These are phyloP conservation scores for Metarhizium robertsii DNA, from an alignment of 2,329 filamentous ascomycete species.

Conservation along the genomic window DNA sequence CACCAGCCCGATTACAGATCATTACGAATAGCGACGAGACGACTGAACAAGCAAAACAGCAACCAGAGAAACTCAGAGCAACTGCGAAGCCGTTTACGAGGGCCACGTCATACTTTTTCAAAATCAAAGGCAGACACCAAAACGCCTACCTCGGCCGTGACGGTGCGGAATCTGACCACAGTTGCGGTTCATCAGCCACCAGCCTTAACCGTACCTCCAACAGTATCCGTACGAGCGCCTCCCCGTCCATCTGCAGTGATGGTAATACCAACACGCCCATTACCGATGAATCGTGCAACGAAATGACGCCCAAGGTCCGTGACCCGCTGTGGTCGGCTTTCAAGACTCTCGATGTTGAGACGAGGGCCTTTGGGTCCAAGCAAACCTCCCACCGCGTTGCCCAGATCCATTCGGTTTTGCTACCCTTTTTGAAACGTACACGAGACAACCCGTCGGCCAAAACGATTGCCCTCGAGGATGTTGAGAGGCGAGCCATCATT, in stretches of 20 bases:
- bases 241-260: conserved; percentile 29
- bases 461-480: conserved; percentile 62
- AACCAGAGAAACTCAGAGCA: conserved; percentile 26
- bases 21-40: conserved; percentile 15
- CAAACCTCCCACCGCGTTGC: conserved; percentile 64
- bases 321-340: conserved; percentile 49
- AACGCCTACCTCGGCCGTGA: conserved; percentile 28
- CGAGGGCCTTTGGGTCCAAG: conserved; percentile 57
- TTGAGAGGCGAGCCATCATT: conserved; percentile 70
- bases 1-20: conserved; percentile 19
- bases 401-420: conserved; percentile 59
- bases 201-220: conserved; percentile 33
- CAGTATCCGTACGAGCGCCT: conserved; percentile 25
- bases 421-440: conserved; percentile 70
- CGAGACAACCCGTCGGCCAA: conserved; percentile 56
- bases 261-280: conserved; percentile 24
- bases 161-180: conserved; percentile 29
- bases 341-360: conserved; percentile 41
- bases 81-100: conserved; percentile 30
- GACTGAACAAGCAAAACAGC: conserved; percentile 12
- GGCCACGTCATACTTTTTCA: conserved; percentile 40
- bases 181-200: conserved; percentile 37
- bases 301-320: conserved; percentile 32
- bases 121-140: conserved; percentile 37
- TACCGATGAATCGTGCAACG: conserved; percentile 36